These are phyloP conservation scores for Cyathus striatus DNA, from an alignment of 768 basidiomycete species.

Conservation along the genomic window DNA sequence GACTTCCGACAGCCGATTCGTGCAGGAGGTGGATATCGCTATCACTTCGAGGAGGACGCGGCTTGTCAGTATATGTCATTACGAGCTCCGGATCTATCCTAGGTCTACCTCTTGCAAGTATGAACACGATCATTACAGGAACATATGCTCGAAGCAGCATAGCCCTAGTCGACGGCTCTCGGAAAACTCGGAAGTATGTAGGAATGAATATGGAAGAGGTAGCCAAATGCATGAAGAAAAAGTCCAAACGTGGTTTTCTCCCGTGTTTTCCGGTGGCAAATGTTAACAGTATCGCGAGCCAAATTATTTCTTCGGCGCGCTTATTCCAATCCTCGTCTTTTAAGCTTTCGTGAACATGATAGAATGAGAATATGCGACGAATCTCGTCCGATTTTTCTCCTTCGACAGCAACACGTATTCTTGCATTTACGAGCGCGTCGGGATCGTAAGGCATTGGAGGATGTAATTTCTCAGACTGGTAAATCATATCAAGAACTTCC, in stretches of 20 bases:
- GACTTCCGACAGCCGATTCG: conserved; percentile 26
- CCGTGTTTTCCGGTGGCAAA: conserved; percentile 41
- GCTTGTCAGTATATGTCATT: conserved; percentile 39
- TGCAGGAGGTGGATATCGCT: conserved; percentile 5
- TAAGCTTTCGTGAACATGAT: conserved; percentile 25
- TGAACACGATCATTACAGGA: conserved; percentile 26
- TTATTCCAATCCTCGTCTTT: conserved; percentile 28
- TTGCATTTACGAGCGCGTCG: conserved; percentile 30
- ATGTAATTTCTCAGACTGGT: conserved; percentile 41
- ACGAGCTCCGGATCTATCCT: conserved; percentile 41
- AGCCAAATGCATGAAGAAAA: conserved; percentile 58
- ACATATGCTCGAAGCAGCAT: conserved; percentile 40
- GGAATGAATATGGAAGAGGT: conserved; percentile 47
- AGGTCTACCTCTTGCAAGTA: conserved; percentile 44
- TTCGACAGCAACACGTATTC: conserved; percentile 23
- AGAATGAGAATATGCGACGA: conserved; percentile 34
- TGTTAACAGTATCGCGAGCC: conserved; percentile 41
- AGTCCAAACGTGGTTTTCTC: conserved; percentile 44
- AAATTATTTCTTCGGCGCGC: conserved; percentile 46
- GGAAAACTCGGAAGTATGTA: conserved; percentile 28
- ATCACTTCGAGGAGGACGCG: conserved; percentile 27
- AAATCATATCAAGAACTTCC: conserved; percentile 43
- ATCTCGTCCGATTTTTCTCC: conserved; percentile 41
- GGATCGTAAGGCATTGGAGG: conserved; percentile 52
- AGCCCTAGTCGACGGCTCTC: conserved; percentile 31